Evolutionary conservation across 1,284 basidiomycete genomes (phyloP), one percentile per base, ranked within the genome.

Genomic region (Inonotus obliquus): DNA sequence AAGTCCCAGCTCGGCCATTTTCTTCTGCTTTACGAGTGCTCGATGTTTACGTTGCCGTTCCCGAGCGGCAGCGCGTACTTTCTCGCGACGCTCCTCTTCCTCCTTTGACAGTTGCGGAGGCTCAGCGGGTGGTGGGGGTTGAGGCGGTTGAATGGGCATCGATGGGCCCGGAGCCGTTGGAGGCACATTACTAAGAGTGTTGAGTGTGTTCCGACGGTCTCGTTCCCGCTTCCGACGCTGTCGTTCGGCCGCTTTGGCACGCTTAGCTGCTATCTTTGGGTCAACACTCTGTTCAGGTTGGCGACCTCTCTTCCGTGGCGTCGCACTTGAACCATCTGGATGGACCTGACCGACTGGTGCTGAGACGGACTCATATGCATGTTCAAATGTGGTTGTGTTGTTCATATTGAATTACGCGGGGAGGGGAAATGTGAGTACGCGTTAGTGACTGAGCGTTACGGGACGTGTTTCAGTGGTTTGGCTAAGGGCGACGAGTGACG

Each of bases 21-120:
- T 89, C 66, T 83, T 79, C 70, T 87, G 84, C 73, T 91, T 91
- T 56, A 91, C 84, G 45, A 88, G 76, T 62, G 78, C 80, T 41
- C 90, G 85, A 71, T 92, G 90, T 67, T 91, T 92, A 57, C 89
- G 76, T 69, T 92, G 89, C 59, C 90, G 76, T 68, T 91, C 88
- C 41, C 89, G 76, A 4, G 89, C 90, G 0, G 87, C 84, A 1
- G 84, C 80, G 14, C 88, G 81, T 54, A 91, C 82, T 61, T 84
- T 77, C 64, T 91, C 88, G 56, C 84, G 78, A 63, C 86, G 81
- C 2, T 78, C 76, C 44, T 79, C 66, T 69, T 92, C 89, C 59
- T 89, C 89, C 60, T 54, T 45, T n/a, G 60, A 19, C 1, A 58
- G 47, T 39, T 59, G 44, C 32, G 58, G 61, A n/a, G 61, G 56